phyloP scores from a whole-genome alignment of 2,329 filamentous ascomycete genomes.

The Plectosphaerella cucumerina region DNA sequence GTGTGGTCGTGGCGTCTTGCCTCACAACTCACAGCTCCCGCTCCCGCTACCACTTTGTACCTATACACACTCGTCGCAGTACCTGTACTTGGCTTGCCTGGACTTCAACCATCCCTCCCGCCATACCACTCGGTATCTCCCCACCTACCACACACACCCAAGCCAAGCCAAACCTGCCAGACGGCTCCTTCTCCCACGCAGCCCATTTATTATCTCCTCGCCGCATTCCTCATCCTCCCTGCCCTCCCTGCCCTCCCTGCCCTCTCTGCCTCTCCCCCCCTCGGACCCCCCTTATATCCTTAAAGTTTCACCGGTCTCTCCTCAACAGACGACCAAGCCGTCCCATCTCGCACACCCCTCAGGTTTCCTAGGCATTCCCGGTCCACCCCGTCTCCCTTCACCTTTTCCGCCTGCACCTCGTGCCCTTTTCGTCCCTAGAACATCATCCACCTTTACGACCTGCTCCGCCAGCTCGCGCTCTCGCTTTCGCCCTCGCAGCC shows the following conservation, averaged over 20 bases:
- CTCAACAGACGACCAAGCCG: not conserved
- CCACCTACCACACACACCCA: not conserved
- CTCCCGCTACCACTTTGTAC: no score
- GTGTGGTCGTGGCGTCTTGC: no score
- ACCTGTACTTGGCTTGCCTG: constrained; percentile 1
- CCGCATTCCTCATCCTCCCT: constrained; percentile 1
- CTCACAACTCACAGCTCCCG: no score
- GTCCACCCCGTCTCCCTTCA: not conserved
- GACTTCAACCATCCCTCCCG: constrained; percentile 5
- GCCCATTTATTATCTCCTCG: not conserved
- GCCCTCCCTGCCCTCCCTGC: constrained; percentile 3
- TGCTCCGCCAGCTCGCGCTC: not conserved
- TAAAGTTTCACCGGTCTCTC: constrained; percentile 1
- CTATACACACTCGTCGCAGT: no score
- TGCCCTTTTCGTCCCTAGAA: not conserved
- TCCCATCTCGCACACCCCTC: not conserved
- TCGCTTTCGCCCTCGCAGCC: not conserved
- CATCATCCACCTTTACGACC: not conserved
- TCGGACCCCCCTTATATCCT: not conserved
- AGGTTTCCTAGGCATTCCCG: no score
- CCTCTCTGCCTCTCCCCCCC: not conserved
- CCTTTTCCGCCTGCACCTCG: not conserved
- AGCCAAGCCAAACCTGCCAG: not conserved
- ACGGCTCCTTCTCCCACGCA: not conserved
- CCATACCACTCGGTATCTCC: constrained; percentile 2